Conservation (phyloP, 257 asterid genomes). For the Mitragyna speciosa region DNA sequence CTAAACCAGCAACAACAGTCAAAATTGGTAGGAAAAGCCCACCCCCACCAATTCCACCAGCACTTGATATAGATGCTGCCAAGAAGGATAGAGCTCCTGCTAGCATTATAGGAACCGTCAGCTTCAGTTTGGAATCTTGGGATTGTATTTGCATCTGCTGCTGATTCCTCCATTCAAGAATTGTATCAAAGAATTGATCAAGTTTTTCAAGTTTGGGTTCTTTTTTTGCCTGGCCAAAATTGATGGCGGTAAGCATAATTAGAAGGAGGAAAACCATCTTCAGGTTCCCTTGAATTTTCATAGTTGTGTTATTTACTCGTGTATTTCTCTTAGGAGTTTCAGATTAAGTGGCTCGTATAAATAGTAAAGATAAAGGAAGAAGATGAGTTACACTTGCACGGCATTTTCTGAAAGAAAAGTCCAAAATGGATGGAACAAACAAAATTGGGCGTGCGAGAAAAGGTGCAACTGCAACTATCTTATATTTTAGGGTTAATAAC, state of each 20-base stretch:
- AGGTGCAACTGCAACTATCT: neutral
- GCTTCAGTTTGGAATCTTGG: constrained; percentile 12
- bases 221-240: constrained; percentile 36
- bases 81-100: constrained; percentile 51
- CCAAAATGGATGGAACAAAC: neutral
- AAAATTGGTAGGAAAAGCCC: constrained; percentile 73
- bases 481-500: too few relatives aligned
- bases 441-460: neutral
- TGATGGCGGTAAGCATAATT: constrained; percentile 18
- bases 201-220: constrained; percentile 4
- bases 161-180: constrained; percentile 26
- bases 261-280: constrained; percentile 26
- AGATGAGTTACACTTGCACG: neutral
- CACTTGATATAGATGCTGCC: constrained; percentile 76
- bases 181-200: constrained; percentile 26
- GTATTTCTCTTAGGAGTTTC: too few relatives aligned
- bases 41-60: constrained; percentile 91
- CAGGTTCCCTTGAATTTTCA: neutral
- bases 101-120: constrained; percentile 22
- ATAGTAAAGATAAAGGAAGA: neutral
- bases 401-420: neutral
- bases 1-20: constrained; percentile 55
- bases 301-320: neutral
- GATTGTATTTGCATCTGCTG: constrained; percentile 7
- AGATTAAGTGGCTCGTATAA: neutral